These are phyloP conservation scores for Phlegmacium glaucopus DNA, from an alignment of 768 basidiomycete species.

Conservation along the genomic window DNA sequence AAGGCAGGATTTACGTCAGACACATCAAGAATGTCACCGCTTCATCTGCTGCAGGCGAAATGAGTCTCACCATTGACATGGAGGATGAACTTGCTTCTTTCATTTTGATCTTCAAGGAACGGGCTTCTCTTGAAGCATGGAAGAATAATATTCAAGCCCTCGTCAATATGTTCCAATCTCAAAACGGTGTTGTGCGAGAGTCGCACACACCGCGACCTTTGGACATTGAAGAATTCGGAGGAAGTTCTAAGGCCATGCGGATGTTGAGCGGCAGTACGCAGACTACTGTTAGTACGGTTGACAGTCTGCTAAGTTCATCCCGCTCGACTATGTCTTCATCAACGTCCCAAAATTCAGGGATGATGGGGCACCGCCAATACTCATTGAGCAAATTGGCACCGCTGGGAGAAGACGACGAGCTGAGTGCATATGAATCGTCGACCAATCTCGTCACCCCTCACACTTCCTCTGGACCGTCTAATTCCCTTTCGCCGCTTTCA, in stretches of 20 bases:
- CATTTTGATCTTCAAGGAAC: conserved; percentile 93
- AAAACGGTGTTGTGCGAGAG: conserved; percentile 34
- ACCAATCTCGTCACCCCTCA: conserved; percentile 65
- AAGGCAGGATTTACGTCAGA: conserved; percentile 92
- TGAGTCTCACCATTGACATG: conserved; percentile 97
- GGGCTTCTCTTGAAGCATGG: conserved; percentile 88
- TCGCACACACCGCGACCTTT: conserved; percentile 35
- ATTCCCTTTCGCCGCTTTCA: conserved; percentile 74
- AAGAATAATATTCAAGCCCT: conserved; percentile 76
- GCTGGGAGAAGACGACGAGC: conserved; percentile 70
- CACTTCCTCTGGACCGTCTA: conserved; percentile 70
- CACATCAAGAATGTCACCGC: conserved; percentile 91
- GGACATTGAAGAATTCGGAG: conserved; percentile 76
- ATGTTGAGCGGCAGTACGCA: conserved; percentile 77
- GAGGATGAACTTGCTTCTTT: conserved; percentile 96
- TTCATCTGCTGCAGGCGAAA: conserved; percentile 71
- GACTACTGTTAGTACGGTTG: conserved; percentile 61
- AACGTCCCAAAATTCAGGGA: conserved; percentile 61
- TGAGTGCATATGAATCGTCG: conserved; percentile 55
- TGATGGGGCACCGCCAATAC: conserved; percentile 33
- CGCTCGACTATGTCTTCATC: conserved; percentile 73
- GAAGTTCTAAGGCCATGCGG: conserved; percentile 70
- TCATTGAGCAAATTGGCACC: conserved; percentile 50
- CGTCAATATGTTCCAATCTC: conserved; percentile 66
- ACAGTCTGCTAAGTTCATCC: conserved; percentile 64